A percentile compares a stretch with the other conserved stretches of the same genome.
Evolutionary conservation across 192 early-diverging fungal genomes (phyloP).

Genomic region (Entophlyctis helioformis): DNA sequence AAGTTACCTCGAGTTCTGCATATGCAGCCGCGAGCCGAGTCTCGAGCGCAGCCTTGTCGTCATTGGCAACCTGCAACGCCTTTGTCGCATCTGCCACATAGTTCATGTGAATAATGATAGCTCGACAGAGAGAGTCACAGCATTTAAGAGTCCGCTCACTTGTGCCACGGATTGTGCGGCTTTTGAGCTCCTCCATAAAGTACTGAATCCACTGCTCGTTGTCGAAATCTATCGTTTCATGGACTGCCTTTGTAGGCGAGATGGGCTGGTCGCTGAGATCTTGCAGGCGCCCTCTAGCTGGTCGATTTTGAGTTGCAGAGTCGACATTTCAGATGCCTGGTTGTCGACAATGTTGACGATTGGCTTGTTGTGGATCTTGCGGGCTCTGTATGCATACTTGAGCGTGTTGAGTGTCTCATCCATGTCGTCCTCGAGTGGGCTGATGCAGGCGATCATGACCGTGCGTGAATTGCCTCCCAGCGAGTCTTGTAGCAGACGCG

Average conservation of each 20-base stretch:
- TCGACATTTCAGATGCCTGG: constrained; percentile 10
- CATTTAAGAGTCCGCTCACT: too few relatives aligned
- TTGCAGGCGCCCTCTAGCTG: constrained; percentile 5
- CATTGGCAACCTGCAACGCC: too few relatives aligned
- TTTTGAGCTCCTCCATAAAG: constrained; percentile 28
- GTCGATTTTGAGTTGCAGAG: constrained; percentile 24
- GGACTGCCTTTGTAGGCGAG: neutral
- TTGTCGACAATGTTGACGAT: constrained; percentile 27
- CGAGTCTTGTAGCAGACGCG: constrained; percentile 45
- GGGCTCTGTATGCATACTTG: constrained; percentile 57
- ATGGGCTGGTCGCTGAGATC: neutral
- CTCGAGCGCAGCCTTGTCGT: too few relatives aligned
- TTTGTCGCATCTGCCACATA: too few relatives aligned
- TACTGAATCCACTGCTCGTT: constrained; percentile 20
- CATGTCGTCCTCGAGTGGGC: constrained; percentile 66
- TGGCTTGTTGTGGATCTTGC: constrained; percentile 42
- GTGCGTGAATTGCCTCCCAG: constrained; percentile 74
- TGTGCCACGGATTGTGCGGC: too few relatives aligned
- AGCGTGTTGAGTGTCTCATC: constrained; percentile 91
- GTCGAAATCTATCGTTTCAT: constrained; percentile 12
- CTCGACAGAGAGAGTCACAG: too few relatives aligned
- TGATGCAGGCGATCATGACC: constrained; percentile 42
- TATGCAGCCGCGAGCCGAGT: too few relatives aligned
- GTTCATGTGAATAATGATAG: too few relatives aligned
- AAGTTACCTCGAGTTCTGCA: too few relatives aligned